Evolutionary conservation across 2,329 filamentous ascomycete species (phyloP).

Genomic region (Myotisia sp.): DNA sequence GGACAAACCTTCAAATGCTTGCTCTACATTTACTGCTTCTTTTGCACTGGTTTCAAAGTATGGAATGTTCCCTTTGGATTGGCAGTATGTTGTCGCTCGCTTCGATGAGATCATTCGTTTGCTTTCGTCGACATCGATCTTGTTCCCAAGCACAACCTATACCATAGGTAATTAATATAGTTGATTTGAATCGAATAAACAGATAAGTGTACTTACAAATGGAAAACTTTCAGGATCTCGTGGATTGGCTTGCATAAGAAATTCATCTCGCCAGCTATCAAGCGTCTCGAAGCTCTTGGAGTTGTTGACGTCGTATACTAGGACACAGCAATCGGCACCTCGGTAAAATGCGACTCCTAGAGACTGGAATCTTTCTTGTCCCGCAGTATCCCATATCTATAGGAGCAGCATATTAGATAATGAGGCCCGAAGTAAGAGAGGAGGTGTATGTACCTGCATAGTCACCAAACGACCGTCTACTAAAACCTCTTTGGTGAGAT

Average conservation of each 20-base stretch:
- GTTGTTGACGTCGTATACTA: conserved; percentile 99
- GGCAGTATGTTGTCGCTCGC: conserved; percentile 91
- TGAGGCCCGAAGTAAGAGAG: neutral
- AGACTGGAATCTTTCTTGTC: conserved; percentile 97
- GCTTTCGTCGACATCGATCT: conserved; percentile 96
- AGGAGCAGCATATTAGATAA: conserved; percentile 47
- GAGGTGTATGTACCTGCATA: conserved; percentile 59
- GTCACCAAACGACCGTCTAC: conserved; percentile 95
- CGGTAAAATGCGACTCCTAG: conserved; percentile 98
- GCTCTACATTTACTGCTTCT: conserved; percentile 95
- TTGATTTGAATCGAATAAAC: too few species aligned
- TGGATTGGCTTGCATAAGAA: conserved; percentile 90
- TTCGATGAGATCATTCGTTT: conserved; percentile 95
- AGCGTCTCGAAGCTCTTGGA: conserved; percentile 97
- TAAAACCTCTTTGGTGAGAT: conserved; percentile 92
- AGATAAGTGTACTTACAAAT: conserved; percentile 81
- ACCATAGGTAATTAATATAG: too few species aligned
- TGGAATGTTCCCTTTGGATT: conserved; percentile 91
- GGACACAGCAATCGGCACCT: conserved; percentile 97
- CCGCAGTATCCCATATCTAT: conserved; percentile 99
- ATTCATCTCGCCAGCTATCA: conserved; percentile 97
- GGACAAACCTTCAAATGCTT: conserved; percentile 54
- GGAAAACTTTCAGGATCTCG: conserved; percentile 95
- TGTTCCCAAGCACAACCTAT: conserved; percentile 90
- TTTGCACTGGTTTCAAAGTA: conserved; percentile 99